These are phyloP conservation scores for Pinus albicaulis DNA, from an alignment of 75 land plant genomes.

Conservation along the genomic window DNA sequence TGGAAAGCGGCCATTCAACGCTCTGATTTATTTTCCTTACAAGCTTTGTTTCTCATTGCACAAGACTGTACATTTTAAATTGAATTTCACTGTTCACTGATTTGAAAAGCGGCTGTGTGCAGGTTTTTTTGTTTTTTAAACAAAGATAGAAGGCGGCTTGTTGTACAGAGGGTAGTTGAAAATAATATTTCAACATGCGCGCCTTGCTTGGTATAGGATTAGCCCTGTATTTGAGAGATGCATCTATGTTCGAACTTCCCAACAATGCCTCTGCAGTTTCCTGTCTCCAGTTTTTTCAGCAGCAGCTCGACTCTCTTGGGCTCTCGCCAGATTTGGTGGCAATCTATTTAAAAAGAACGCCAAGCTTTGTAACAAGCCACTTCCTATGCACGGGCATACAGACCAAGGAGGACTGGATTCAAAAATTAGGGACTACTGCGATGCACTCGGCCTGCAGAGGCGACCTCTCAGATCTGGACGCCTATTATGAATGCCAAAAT, in stretches of 20 bases:
- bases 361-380: conserved; percentile 25
- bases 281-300: conserved; percentile 41
- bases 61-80: no score
- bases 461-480: conserved; percentile 9
- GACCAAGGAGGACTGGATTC: conserved; percentile 9
- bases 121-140: no score
- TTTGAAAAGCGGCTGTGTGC: no score
- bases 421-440: conserved; percentile 19
- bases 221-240: conserved; percentile 47
- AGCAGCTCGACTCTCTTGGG: conserved; percentile 18
- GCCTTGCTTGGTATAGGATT: conserved; percentile 48
- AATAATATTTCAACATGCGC: no score
- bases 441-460: conserved; percentile 1
- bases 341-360: conserved; percentile 28
- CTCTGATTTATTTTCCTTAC: no score
- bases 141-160: no score
- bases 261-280: conserved; percentile 41
- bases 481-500: conserved; percentile 52
- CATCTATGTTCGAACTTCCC: conserved; percentile 54
- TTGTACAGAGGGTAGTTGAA: no score
- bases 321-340: conserved; percentile 17
- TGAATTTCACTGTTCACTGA: no score
- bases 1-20: no score
- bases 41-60: no score
- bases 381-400: conserved; percentile 14